These are phyloP conservation scores for Camillea tinctor DNA, from an alignment of 2,329 filamentous ascomycete species.

Conservation along the genomic window DNA sequence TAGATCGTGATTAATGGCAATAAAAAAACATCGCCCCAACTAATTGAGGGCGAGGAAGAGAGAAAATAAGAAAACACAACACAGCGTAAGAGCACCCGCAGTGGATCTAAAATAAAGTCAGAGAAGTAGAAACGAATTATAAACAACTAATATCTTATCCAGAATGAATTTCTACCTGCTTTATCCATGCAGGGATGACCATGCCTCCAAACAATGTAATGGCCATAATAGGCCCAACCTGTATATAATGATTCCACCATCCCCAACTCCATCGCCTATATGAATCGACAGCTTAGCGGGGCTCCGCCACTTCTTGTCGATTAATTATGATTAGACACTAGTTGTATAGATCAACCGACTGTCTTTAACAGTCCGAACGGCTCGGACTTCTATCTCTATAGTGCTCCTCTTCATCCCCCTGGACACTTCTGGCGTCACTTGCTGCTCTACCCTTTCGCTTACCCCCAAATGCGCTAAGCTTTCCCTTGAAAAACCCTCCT, in stretches of 20 bases:
- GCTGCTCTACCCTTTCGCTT: slow-evolving; percentile 27
- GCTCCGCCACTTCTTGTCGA: neutral
- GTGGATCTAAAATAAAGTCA: neutral
- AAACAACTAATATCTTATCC: neutral
- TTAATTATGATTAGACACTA: slow-evolving; percentile 1
- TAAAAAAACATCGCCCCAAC: neutral
- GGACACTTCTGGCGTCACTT: slow-evolving; percentile 10
- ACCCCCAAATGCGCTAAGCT: slow-evolving; percentile 32
- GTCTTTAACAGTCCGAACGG: slow-evolving; percentile 4
- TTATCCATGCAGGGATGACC: neutral
- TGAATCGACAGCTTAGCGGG: neutral
- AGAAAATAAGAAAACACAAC: neutral
- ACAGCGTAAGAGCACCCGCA: neutral
- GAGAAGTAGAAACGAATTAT: neutral
- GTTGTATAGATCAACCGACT: neutral
- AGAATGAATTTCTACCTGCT: neutral
- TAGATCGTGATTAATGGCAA: neutral
- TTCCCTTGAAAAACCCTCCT: slow-evolving; percentile 32
- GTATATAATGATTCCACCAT: neutral
- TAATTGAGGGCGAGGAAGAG: neutral
- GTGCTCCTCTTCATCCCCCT: slow-evolving; percentile 10
- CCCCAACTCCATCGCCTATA: neutral
- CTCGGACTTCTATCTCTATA: neutral
- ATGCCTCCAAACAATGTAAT: neutral
- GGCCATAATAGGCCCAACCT: neutral